Evolutionary conservation across 495 filamentous ascomycete genomes (phyloP), one percentile per base, ranked within the genome.

Genomic region (Pseudevernia furfuracea): DNA sequence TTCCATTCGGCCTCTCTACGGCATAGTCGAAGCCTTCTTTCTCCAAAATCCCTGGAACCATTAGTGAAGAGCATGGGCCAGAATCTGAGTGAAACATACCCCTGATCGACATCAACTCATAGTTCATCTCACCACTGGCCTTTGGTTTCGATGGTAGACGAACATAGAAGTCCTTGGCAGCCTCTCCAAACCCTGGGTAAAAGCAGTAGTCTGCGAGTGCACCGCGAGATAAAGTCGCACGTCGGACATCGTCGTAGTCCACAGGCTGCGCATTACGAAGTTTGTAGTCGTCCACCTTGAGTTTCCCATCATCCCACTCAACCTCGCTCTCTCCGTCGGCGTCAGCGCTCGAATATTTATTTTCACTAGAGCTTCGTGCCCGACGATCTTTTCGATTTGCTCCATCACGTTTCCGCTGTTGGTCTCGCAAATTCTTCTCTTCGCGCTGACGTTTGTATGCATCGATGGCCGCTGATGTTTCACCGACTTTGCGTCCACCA

Each of bases 131-230:
- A 21, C 86, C 84, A 10, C 81, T 90, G 17, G 32, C 85, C 79
- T 30, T 80, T 77, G 68, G 92, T 85, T 21, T 85, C 78, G 30
- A 91, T 91, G 67, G 95, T 81, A 64, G 82, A 59, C 94, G 89
- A 34, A 83, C 85, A 73, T 87, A 96, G 75, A 90, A 94, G 57
- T 85, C 83, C 44, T 81, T 83, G 63, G 97, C 87, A 37, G 87
- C 82, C 39, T 90, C 81, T 23, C 92, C 87, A 62, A 99, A 96
- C 15, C 87, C 87, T 28, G 94, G 94, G 66, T 89, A 90, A 78
- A 94, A 96, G 78, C 90, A 95, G 49, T 96, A 87, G 70, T 89
- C 83, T 8, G 86, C 86, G 68, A 97, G 92, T 68, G 89, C 87
- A 65, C 78, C 84, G 41, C 95, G 84, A 28, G 92, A 90, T 64